Conservation (phyloP, 2,329 filamentous ascomycete genomes). For the Sporothrix dimorphospora region DNA sequence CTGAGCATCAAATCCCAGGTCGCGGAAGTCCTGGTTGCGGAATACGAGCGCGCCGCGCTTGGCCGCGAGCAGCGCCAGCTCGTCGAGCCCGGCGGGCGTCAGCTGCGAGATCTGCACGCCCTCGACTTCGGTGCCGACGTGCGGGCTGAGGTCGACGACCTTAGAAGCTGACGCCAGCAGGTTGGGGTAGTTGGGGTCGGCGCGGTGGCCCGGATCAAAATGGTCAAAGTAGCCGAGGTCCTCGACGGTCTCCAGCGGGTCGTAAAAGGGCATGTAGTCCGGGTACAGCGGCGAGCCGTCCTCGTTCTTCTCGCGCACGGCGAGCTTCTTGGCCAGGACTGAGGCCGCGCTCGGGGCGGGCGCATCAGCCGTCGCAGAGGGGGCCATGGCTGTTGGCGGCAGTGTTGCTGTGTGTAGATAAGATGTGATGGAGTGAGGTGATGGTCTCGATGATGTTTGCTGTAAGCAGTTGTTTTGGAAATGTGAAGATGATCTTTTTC, state of each 20-base stretch:
- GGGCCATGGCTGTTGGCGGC: slow-evolving; percentile 7
- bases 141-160: slow-evolving; percentile 21
- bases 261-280: slow-evolving; percentile 24
- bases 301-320: slow-evolving; percentile 18
- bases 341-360: not conserved
- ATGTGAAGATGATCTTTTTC: not conserved
- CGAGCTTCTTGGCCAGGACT: slow-evolving; percentile 14
- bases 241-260: slow-evolving; percentile 23
- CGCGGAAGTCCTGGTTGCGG: slow-evolving; percentile 34
- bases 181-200: slow-evolving; percentile 21
- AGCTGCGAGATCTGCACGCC: slow-evolving; percentile 24
- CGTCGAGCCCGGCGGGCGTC: slow-evolving; percentile 11
- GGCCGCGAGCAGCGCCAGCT: slow-evolving; percentile 21
- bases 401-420: not conserved
- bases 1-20: not conserved
- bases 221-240: slow-evolving; percentile 25
- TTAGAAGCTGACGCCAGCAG: slow-evolving; percentile 8
- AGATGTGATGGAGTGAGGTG: no score
- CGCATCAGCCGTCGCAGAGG: slow-evolving; percentile 11
- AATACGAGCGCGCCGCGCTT: slow-evolving; percentile 23
- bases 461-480: no score
- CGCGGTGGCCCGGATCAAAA: slow-evolving; percentile 22
- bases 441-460: no score
- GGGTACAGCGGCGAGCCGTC: slow-evolving; percentile 25
- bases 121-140: slow-evolving; percentile 22